phyloP scores from a whole-genome alignment of 148 eudicot genomes.

The Vaccinium macrocarpon region DNA sequence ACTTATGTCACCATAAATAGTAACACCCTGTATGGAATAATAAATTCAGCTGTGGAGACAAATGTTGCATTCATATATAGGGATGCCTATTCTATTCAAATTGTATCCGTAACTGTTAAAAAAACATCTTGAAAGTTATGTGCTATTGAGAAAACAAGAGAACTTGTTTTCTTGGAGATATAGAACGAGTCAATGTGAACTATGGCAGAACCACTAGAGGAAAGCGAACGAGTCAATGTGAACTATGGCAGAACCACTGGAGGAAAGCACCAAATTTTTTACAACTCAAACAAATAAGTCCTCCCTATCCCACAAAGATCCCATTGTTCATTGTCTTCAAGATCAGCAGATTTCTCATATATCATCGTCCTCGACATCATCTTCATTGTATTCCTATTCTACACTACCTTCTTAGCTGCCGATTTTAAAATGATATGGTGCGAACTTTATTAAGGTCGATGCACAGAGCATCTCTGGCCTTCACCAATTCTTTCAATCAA shows the following conservation, averaged over 20 bases:
- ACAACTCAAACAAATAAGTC: background rate
- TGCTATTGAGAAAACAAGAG: background rate
- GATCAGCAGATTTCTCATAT: background rate
- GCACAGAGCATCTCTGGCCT: background rate
- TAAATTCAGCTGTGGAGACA: background rate
- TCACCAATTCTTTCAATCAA: background rate
- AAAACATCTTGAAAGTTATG: background rate
- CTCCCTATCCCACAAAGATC: background rate
- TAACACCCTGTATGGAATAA: background rate
- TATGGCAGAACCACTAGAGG: background rate
- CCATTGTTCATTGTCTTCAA: too few species aligned
- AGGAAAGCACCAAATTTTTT: background rate
- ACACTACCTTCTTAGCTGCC: background rate
- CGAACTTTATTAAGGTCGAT: background rate
- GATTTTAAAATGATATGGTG: background rate
- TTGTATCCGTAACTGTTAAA: too few species aligned
- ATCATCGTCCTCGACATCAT: background rate
- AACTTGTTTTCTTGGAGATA: too few species aligned
- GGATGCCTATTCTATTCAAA: background rate
- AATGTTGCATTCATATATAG: background rate
- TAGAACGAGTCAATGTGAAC: background rate
- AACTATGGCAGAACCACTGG: background rate
- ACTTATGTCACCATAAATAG: background rate
- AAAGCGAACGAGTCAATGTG: background rate
- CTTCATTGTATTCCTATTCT: background rate